Evolutionary conservation across 1,139 yeast species (phyloP), one percentile per base, ranked within the genome.

Genomic region (Nakaseomyces kungkrabaensis): DNA sequence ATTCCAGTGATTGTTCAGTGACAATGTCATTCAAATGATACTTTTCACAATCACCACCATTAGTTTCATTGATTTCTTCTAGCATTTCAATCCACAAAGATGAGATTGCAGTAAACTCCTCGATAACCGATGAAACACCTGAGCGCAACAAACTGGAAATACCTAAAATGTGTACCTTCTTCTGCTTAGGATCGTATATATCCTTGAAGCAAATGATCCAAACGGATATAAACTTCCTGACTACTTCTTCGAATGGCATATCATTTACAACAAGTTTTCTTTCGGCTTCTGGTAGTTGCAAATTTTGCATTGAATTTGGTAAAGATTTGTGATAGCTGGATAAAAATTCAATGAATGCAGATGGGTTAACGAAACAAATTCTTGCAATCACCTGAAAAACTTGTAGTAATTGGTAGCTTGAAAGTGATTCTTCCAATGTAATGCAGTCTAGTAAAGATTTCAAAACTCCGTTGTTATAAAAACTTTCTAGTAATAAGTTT

Each of bases 11-110:
- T 48, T 69, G 72, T 43, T 68, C 67, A 1, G 60, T 58, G 38
- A 62, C 50, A 47, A 53, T 66, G 51, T 78, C 78, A 54, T 79
- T 78, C 46, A 74, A 74, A 54, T 78, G 80, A 59, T 84, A 85
- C n/a, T 73, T 77, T 47, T 74, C 79, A 57, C 87, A 79, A 48
- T 75, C 78, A 0, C 90, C 90, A 13, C 71, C 69, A 11, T 60
- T 67, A 6, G 72, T 66, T 57, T 86, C 95, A 51, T 82, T 80
- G 10, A 84, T 73, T 61, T 88, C 96, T 59, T 88, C 96, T 48
- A 85, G 64, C 53, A 85, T 73, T 50, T 76, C 76, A 9, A 84
- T 74, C 68, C 84, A 72, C 34, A 79, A 68, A 26, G 80, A 73
- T 5, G 82, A 65, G 22, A 82, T 68, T 4, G 73, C 66, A 3